These are phyloP conservation scores for Aureobasidium leucospermi DNA, from an alignment of 2,329 filamentous ascomycete genomes.

Conservation along the genomic window DNA sequence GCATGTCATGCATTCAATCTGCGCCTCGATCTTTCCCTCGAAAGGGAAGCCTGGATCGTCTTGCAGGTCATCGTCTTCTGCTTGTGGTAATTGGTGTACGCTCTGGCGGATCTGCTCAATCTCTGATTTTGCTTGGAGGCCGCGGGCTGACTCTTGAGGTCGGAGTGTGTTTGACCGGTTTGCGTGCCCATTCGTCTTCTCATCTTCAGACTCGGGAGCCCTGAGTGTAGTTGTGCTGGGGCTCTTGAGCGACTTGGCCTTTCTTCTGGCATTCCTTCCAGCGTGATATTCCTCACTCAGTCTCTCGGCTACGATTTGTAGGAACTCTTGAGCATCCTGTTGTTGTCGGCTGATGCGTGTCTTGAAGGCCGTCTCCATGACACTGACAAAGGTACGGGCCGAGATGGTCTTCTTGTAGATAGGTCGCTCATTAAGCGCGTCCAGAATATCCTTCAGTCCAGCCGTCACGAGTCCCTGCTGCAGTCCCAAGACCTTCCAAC, in stretches of 20 bases:
- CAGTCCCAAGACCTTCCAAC: conserved; percentile 50
- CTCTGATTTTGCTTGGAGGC: background rate
- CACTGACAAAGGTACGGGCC: conserved; percentile 72
- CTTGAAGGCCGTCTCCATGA: conserved; percentile 77
- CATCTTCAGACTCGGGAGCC: background rate
- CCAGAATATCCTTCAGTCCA: conserved; percentile 85
- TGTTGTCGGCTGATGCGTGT: conserved; percentile 90
- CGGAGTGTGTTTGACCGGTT: background rate
- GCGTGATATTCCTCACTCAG: conserved; percentile 92
- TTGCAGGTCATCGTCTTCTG: conserved; percentile 29
- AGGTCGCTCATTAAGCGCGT: conserved; percentile 85
- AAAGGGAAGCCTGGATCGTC: conserved; percentile 71
- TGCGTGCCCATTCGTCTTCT: background rate
- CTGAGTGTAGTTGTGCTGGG: background rate
- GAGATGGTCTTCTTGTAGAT: conserved; percentile 92
- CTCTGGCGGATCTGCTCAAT: conserved; percentile 10
- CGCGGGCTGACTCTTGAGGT: conserved; percentile 2
- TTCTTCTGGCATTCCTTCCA: conserved; percentile 62
- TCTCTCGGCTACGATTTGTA: conserved; percentile 88
- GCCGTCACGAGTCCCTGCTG: conserved; percentile 78
- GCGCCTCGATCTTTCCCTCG: conserved; percentile 87
- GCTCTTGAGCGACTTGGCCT: conserved; percentile 35
- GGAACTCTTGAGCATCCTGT: conserved; percentile 94
- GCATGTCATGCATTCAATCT: conserved; percentile 87
- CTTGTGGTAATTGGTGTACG: conserved; percentile 10